A percentile compares a stretch with the other conserved stretches of the same genome.
phyloP scores from a whole-genome alignment of 805 yeast species.

The Lachancea cidri region DNA sequence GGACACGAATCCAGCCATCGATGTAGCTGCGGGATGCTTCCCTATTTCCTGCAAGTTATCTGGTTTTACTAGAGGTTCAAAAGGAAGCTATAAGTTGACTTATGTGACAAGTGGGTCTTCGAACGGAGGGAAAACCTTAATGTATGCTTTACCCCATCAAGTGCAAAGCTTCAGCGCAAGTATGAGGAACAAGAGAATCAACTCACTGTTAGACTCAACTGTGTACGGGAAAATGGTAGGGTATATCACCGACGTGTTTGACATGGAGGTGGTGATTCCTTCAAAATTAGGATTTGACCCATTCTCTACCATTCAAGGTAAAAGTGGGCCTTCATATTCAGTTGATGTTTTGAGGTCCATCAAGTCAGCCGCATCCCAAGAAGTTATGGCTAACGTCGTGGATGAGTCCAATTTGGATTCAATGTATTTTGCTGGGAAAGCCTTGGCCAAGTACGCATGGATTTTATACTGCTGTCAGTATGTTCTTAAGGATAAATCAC shows the following conservation, averaged over 20 bases:
- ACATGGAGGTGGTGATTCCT: slow-evolving; percentile 41
- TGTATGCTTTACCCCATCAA: slow-evolving; percentile 71
- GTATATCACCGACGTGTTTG: slow-evolving; percentile 37
- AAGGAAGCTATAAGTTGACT: slow-evolving; percentile 38
- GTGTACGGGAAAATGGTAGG: slow-evolving; percentile 45
- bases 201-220: slow-evolving; percentile 40
- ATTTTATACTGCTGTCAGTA: slow-evolving; percentile 67
- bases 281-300: slow-evolving; percentile 43
- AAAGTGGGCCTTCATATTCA: slow-evolving; percentile 26
- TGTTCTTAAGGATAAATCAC: slow-evolving; percentile 49
- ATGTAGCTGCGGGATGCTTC: slow-evolving; percentile 58
- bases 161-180: slow-evolving; percentile 38
- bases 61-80: slow-evolving; percentile 38
- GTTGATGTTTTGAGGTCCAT: slow-evolving; percentile 28
- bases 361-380: slow-evolving; percentile 32
- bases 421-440: slow-evolving; percentile 88
- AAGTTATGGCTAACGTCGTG: slow-evolving; percentile 37
- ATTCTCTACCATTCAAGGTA: slow-evolving; percentile 32
- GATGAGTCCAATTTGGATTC: slow-evolving; percentile 60
- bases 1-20: slow-evolving; percentile 43
- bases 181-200: slow-evolving; percentile 17
- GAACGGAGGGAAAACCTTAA: slow-evolving; percentile 38
- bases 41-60: slow-evolving; percentile 44
- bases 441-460: slow-evolving; percentile 85
- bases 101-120: slow-evolving; percentile 44